Evolutionary conservation across 208 protist genomes (phyloP), one percentile per base, ranked within the genome.

Genomic region (Acanthamoeba triangularis): DNA sequence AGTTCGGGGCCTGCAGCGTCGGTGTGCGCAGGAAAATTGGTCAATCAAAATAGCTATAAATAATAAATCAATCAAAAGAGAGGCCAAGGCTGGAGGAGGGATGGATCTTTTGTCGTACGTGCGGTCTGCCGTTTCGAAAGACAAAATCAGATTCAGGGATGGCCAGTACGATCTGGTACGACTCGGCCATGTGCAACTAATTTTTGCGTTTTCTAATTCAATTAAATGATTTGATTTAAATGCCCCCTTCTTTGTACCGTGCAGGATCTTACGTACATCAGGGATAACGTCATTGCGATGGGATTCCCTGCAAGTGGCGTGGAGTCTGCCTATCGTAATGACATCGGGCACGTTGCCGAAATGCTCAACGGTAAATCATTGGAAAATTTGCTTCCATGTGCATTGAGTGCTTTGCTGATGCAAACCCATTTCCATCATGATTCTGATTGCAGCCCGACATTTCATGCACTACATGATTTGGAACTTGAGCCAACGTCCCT

Each of bases 241-340:
- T 13, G 25, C 65, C 65, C 33, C 14, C 25, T 30, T 44, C 30
- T 14, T 47, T 97, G 96, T 3, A 98, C 97, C 65, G 97, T 99
- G 74, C 96, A 99, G 11, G 98, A 99, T 94, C 96, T 99, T 30
- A 97, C 98, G 28, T 99, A 99, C 95, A 98, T 99, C 49, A 98
- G 98, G 35, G 56, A 65, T 7, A 87, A 87, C 35, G 63, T 93
- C 1, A 80, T 93, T 76, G 96, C 96, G 7, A 96, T 96, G 96
- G 95, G 93, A 14, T 78, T 95, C n/a, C 96, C 96, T 30, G 85
- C 96, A 10, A 49, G 41, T 18, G 94, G 93, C 18, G 35, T 96
- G 8, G 76, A 94, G 44, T 35, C 76, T 13, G 52, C 95, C 6
- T 96, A 96, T 47, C 85, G 95, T 16, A 96, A 96, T n/a, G 65